Conservation (phyloP, 2,329 filamentous ascomycete species). For the Xylaria sp. region DNA sequence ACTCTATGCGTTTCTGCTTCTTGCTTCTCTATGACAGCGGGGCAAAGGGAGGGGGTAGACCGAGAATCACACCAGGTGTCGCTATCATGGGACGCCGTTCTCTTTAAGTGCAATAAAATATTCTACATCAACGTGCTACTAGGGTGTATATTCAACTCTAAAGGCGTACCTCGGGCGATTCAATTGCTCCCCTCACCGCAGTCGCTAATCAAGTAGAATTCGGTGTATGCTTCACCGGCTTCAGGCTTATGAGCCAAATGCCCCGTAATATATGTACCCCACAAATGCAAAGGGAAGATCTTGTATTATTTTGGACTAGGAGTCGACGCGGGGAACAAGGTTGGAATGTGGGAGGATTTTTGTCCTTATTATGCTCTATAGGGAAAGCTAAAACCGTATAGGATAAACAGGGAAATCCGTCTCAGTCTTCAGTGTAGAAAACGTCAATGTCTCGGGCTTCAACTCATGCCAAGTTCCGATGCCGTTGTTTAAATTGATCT, state of each 20-base stretch:
- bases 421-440: neutral
- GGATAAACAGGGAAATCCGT: neutral
- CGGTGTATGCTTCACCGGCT: slow-evolving; percentile 23
- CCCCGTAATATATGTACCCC: slow-evolving; percentile 31
- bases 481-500: neutral
- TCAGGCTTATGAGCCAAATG: slow-evolving; percentile 1
- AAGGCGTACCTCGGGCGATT: neutral
- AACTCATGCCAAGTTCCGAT: neutral
- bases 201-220: slow-evolving; percentile 2
- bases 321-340: slow-evolving; percentile 3
- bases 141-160: neutral
- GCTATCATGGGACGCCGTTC: slow-evolving; percentile 11
- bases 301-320: neutral
- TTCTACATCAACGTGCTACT: neutral
- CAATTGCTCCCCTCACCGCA: neutral
- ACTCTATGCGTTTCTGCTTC: slow-evolving; percentile 11
- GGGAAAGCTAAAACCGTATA: no score
- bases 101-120: slow-evolving; percentile 22
- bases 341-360: slow-evolving; percentile 4
- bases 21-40: neutral
- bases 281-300: slow-evolving; percentile 9
- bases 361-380: slow-evolving; percentile 10
- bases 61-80: neutral
- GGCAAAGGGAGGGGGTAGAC: neutral
- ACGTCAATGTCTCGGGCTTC: neutral